A percentile compares a stretch with the other conserved stretches of the same genome.
Evolutionary conservation across 768 basidiomycete genomes (phyloP).

Genomic region (Phanerochaete carnosa): DNA sequence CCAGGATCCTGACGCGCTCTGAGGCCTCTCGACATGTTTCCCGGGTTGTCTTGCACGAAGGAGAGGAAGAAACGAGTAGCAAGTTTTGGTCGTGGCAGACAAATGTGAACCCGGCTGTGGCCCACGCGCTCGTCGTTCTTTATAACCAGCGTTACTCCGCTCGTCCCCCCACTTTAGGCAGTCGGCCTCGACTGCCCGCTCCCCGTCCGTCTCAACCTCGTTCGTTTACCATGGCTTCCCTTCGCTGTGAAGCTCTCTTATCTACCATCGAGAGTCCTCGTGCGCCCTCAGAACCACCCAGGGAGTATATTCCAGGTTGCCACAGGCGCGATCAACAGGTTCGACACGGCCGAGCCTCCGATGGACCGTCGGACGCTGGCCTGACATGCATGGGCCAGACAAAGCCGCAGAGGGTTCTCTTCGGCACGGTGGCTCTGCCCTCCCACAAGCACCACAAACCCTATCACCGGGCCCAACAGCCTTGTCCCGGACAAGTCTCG

Average conservation of each 20-base stretch:
- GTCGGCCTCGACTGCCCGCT: neutral
- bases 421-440: neutral
- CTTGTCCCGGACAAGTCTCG: neutral
- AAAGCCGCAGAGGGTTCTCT: neutral
- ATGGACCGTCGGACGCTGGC: neutral
- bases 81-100: neutral
- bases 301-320: neutral
- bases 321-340: neutral
- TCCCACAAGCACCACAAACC: neutral
- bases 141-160: neutral
- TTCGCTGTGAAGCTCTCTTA: neutral
- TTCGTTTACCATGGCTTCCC: neutral
- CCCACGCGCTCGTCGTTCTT: neutral
- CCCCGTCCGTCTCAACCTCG: neutral
- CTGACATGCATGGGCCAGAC: too few relatives aligned
- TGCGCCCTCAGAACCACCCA: neutral
- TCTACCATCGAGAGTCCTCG: neutral
- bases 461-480: neutral
- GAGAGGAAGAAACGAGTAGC: neutral
- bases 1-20: constrained; percentile 8
- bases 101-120: neutral
- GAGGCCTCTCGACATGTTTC: neutral
- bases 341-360: neutral
- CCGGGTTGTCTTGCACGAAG: neutral
- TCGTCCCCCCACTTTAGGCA: neutral